phyloP scores from a whole-genome alignment of 768 basidiomycete species.

The Ramaria sp. region DNA sequence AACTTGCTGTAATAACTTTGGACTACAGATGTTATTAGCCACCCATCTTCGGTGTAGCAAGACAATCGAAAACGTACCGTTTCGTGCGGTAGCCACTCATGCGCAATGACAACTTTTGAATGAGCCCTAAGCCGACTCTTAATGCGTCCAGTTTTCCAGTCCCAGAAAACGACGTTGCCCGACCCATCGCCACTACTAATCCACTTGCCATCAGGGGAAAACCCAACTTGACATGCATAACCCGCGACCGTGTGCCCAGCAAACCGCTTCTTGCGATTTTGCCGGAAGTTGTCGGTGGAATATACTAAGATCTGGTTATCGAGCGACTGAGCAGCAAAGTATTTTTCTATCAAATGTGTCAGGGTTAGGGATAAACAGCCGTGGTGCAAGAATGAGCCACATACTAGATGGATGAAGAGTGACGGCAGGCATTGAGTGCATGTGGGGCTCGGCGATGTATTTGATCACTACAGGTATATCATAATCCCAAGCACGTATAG shows the following conservation, averaged over 20 bases:
- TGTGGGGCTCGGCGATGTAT: conserved; percentile 97
- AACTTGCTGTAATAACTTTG: conserved; percentile 92
- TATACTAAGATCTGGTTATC: conserved; percentile 98
- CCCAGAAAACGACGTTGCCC: conserved; percentile 97
- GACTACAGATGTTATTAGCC: conserved; percentile 41
- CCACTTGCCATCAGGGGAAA: conserved; percentile 98
- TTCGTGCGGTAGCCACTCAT: conserved; percentile 98
- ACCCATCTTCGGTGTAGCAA: conserved; percentile 11
- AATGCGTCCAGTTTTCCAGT: conserved; percentile 97
- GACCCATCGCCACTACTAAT: conserved; percentile 93
- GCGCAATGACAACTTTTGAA: conserved; percentile 92
- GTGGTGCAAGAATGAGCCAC: conserved; percentile 20
- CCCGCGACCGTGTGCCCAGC: conserved; percentile 96
- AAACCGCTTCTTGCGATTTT: conserved; percentile 97
- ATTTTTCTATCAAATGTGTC: conserved; percentile 54
- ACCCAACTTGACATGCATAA: conserved; percentile 94
- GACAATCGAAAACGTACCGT: conserved; percentile 45
- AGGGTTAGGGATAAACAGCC: conserved; percentile 9
- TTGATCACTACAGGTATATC: conserved; percentile 99
- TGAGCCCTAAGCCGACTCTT: conserved; percentile 85
- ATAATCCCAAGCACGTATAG: conserved; percentile 98
- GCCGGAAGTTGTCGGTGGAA: conserved; percentile 95
- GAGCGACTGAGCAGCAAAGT: conserved; percentile 93
- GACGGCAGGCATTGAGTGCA: conserved; percentile 99
- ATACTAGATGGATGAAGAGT: conserved; percentile 89